A percentile compares a stretch with the other conserved stretches of the same genome.
Evolutionary conservation across 331 rosid genomes (phyloP).

Genomic region (Arachis monticola): DNA sequence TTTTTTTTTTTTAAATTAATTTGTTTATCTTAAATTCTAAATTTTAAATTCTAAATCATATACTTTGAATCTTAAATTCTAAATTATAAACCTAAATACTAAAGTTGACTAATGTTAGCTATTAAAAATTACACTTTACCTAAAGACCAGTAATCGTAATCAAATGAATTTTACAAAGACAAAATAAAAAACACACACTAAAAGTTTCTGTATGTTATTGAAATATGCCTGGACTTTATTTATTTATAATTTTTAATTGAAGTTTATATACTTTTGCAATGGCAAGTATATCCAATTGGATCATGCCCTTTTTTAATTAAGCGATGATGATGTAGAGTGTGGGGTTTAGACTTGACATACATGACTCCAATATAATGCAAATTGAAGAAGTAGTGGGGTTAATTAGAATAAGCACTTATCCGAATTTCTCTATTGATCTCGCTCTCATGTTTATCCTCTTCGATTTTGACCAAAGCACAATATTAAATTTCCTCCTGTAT

Average conservation of each 20-base stretch:
- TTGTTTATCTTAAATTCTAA: too few relatives aligned
- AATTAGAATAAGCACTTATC: background rate
- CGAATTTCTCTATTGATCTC: background rate
- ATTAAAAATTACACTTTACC: too few relatives aligned
- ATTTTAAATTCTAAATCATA: too few relatives aligned
- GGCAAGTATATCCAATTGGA: background rate
- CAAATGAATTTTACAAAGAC: too few relatives aligned
- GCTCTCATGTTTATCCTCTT: conserved; percentile 35
- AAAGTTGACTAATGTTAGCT: too few relatives aligned
- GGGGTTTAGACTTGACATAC: conserved; percentile 18
- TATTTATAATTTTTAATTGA: background rate
- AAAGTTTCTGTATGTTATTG: too few relatives aligned
- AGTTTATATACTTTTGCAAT: background rate
- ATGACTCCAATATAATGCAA: background rate
- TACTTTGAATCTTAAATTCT: too few relatives aligned
- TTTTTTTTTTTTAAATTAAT: too few relatives aligned
- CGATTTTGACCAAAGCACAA: conserved; percentile 30
- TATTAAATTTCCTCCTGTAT: background rate
- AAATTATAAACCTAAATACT: too few relatives aligned
- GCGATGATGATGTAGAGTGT: conserved; percentile 1
- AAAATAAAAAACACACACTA: too few relatives aligned
- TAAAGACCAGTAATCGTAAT: too few relatives aligned
- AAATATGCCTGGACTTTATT: background rate
- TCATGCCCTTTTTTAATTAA: background rate
- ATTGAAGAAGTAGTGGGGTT: conserved; percentile 24